Percentiles rank a stretch among this genome's conserved stretches.
These are phyloP conservation scores for Daldinia eschscholtzii DNA, from an alignment of 2,329 filamentous ascomycete genomes.

Conservation along the genomic window DNA sequence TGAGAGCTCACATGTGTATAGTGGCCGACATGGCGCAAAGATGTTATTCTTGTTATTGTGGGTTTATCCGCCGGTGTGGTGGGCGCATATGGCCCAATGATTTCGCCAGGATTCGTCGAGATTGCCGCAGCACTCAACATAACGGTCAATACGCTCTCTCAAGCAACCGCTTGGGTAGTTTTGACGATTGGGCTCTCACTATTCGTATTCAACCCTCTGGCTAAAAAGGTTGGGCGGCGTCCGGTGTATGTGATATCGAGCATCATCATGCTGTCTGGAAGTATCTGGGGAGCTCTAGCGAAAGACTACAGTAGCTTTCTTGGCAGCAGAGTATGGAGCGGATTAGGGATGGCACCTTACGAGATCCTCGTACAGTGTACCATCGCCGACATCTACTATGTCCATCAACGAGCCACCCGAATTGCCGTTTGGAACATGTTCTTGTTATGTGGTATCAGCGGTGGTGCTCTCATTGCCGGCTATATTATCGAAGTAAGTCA, in stretches of 20 bases:
- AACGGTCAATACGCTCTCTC: conserved; percentile 58
- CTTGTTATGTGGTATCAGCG: conserved; percentile 57
- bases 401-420: conserved; percentile 60
- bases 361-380: conserved; percentile 67
- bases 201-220: conserved; percentile 65
- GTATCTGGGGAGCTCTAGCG: conserved; percentile 61
- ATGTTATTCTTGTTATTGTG: conserved; percentile 60
- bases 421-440: conserved; percentile 59
- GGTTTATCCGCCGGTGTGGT: conserved; percentile 61
- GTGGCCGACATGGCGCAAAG: conserved; percentile 61
- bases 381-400: conserved; percentile 61
- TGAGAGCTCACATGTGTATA: conserved; percentile 34
- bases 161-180: conserved; percentile 63
- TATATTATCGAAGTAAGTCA: conserved; percentile 55
- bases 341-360: conserved; percentile 63
- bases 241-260: conserved; percentile 63
- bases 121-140: conserved; percentile 60
- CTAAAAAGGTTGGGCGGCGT: conserved; percentile 63
- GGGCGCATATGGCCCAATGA: conserved; percentile 65
- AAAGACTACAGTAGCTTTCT: conserved; percentile 61
- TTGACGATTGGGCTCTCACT: conserved; percentile 62
- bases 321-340: conserved; percentile 60
- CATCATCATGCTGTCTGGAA: conserved; percentile 61
- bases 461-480: conserved; percentile 57
- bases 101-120: conserved; percentile 62